Base-by-base conservation (phyloP, 2,329 filamentous ascomycete genomes). In the Trichoderma gracile region DNA sequence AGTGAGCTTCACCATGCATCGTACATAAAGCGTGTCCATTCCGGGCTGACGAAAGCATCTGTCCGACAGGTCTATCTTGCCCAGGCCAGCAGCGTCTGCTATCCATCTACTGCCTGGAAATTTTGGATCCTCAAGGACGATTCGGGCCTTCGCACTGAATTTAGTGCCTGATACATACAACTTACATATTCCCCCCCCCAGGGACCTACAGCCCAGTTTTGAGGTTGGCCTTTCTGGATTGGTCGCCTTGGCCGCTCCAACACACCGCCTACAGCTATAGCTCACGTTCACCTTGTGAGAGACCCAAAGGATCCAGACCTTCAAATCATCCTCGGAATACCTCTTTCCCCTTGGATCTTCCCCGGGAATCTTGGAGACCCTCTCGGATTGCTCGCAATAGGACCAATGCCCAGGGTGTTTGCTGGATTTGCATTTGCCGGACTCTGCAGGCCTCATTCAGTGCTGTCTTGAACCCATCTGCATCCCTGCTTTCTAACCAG, bases 121-220 rank as follows among this genome's bases (percentile, higher is more conserved):
- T 52, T 38, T 59, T 63, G 58, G 50, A 63, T 56, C 50, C 52
- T 63, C 50, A 64, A 60, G 61, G 60, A 66, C 65, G 47, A 64
- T 64, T 56, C 60, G 53, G 65, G 65, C 55, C 42, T 59, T 64
- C 49, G 65, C 65, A 66, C 65, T 64, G 38, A 60, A 64, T 64
- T 64, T 53, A 64, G 65, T 66, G 65, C 65, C 61, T 64, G 61
- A 60, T 47, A 50, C 47, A 63, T 47, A 50, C 47, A 63, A 66
- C 47, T 63, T 63, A 55, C 53, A 52, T 55, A 46, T 38, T 14
- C 45, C 38, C 53, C 52, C 46, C 52, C 40, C 63, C 56, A 60
- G 55, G 57, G 54, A 63, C 42, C 52, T 53, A 59, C 43, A 59
- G 49, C 27, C 52, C 54, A 43, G 46, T 49, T 45, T 61, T 62